phyloP scores from a whole-genome alignment of 2,329 filamentous ascomycete genomes.

The Escovopsis sp. region DNA sequence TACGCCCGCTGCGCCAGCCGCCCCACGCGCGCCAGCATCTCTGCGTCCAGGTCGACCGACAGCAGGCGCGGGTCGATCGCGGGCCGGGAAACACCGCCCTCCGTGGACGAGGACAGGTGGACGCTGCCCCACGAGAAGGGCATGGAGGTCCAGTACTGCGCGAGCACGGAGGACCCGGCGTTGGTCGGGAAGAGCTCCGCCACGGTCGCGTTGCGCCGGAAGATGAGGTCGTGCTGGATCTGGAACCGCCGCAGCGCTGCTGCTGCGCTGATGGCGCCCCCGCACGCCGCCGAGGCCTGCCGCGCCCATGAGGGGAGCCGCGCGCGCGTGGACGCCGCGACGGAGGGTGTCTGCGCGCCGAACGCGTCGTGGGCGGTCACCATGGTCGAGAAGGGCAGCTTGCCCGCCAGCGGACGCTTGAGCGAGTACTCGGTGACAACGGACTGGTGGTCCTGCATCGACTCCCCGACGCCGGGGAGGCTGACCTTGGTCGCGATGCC shows the following conservation, averaged over 20 bases:
- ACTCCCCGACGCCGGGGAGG: constrained; percentile 24
- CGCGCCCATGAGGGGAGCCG: constrained; percentile 18
- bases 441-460: constrained; percentile 31
- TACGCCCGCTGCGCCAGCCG: constrained; percentile 18
- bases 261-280: constrained; percentile 14
- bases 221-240: constrained; percentile 33
- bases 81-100: constrained; percentile 20
- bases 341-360: constrained; percentile 10
- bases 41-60: constrained; percentile 39
- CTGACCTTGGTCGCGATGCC: constrained; percentile 20
- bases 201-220: constrained; percentile 28
- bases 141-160: constrained; percentile 23
- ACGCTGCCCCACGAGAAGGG: constrained; percentile 44
- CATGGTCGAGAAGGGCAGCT: constrained; percentile 4
- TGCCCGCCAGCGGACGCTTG: not conserved
- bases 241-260: constrained; percentile 25
- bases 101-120: constrained; percentile 34
- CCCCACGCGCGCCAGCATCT: constrained; percentile 23
- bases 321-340: constrained; percentile 12
- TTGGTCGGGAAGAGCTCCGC: constrained; percentile 29
- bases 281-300: constrained; percentile 12
- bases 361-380: constrained; percentile 21
- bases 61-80: constrained; percentile 13
- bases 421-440: constrained; percentile 12
- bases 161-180: constrained; percentile 15